Evolutionary conservation across 305 asterid genomes (phyloP), one percentile per base, ranked within the genome.

Genomic region (Plantago rigida): DNA sequence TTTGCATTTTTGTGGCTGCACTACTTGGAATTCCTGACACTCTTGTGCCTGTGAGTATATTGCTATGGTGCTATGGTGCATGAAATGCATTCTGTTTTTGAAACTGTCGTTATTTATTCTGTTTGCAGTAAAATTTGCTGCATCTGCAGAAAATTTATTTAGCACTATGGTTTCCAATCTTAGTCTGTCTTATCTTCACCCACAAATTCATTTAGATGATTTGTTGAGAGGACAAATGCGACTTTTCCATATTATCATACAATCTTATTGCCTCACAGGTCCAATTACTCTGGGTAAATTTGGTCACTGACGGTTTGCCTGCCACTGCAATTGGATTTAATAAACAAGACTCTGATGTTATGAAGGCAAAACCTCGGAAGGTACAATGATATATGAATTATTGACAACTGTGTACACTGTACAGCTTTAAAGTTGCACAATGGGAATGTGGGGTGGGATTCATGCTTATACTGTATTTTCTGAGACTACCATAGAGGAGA

Each of bases 301-400:
- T 92, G 81, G 99, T 92, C 49, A 92, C 97, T 63, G 99, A 92
- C 76, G 99, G 99, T 41, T 79, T 92, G 82, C 99, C 99, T 63
- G 99, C 99, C 67, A 92, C 99, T 68, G 99, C 99, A 47, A 92
- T 92, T 77, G 97, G 99, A 69, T 92, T 92, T 70, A 92, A 92
- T 73, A 92, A 92, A 73, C 99, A 84, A 75, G 99, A 92, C 78
- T 86, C 84, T 28, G 97, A 92, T 81, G 99, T 92, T 63, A 92
- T 92, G 99, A 87, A 83, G 82, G 84, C 94, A 63, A 89, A 92
- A 78, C 99, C 97, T 56, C 97, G 99, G 69, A 92, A 89, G 99
- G 99, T 92, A 74, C 69, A 52, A 31, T 61, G 28, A 54, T 63
- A 54, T 29, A 48, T 12, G 31, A 9, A 41, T 19, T 28, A 13